phyloP scores from a whole-genome alignment of 2,329 filamentous ascomycete genomes.

The Fusarium fujikuroi region DNA sequence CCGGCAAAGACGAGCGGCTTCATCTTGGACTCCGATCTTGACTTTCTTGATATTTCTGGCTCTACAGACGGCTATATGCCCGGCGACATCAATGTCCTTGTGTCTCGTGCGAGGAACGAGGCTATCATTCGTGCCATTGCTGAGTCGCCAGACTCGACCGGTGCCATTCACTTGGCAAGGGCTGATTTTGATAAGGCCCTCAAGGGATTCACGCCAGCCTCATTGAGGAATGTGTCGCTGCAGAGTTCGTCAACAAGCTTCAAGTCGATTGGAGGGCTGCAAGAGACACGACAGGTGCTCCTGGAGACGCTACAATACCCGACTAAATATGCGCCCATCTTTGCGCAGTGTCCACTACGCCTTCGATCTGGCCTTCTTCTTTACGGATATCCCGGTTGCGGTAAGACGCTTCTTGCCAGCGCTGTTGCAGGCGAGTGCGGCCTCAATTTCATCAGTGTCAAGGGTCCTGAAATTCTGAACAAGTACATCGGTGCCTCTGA shows the following conservation, averaged over 20 bases:
- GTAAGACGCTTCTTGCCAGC: constrained; percentile 94
- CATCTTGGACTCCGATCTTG: constrained; percentile 78
- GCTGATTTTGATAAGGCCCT: constrained; percentile 86
- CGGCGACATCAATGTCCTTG: constrained; percentile 86
- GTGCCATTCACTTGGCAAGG: constrained; percentile 71
- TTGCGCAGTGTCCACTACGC: constrained; percentile 94
- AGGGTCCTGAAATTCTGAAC: constrained; percentile 97
- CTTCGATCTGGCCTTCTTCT: constrained; percentile 91
- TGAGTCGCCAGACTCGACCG: constrained; percentile 58
- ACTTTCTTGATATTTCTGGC: constrained; percentile 92
- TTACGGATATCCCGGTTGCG: constrained; percentile 95
- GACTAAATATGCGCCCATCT: constrained; percentile 97
- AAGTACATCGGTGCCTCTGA: constrained; percentile 99
- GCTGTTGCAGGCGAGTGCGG: constrained; percentile 98
- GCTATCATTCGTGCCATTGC: constrained; percentile 86
- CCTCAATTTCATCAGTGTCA: constrained; percentile 98
- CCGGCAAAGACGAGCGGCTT: constrained; percentile 68
- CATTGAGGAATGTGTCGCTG: constrained; percentile 91
- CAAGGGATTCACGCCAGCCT: constrained; percentile 93
- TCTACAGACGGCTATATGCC: constrained; percentile 99
- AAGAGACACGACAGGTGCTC: constrained; percentile 87
- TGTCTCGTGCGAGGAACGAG: constrained; percentile 89
- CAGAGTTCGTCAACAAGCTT: constrained; percentile 95
- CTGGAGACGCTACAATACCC: constrained; percentile 97
- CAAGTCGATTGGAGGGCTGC: constrained; percentile 88